These are phyloP conservation scores for Neurospora africana DNA, from an alignment of 495 filamentous ascomycete species.

Conservation along the genomic window DNA sequence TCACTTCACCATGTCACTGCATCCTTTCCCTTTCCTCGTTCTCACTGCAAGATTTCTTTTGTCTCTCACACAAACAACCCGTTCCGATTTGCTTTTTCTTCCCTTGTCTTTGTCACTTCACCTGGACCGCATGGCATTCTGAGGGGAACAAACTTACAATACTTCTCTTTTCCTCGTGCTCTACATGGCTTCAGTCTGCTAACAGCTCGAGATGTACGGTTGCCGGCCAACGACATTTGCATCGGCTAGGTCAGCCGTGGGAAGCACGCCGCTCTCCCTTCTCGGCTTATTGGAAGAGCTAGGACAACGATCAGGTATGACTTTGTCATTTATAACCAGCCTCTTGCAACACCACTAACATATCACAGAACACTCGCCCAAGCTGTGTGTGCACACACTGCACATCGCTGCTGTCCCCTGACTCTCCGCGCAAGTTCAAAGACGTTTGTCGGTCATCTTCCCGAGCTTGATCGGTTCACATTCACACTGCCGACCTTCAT, in stretches of 20 bases:
- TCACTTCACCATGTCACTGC: not conserved
- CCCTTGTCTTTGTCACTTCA: not conserved
- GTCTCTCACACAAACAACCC: not conserved
- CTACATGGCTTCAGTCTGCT: not conserved
- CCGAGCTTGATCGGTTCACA: not conserved
- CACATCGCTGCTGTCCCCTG: not conserved
- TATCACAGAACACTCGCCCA: not conserved
- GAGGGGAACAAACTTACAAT: not conserved
- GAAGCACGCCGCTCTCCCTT: not conserved
- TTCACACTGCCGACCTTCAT: not conserved
- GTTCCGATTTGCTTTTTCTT: not conserved
- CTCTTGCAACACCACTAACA: not conserved
- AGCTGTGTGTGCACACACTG: not conserved
- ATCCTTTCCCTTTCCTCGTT: not conserved
- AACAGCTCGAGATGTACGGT: not conserved
- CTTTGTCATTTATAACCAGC: too few relatives aligned
- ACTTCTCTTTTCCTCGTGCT: not conserved
- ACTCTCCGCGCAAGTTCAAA: not conserved
- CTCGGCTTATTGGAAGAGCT: not conserved
- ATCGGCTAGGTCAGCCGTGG: not conserved
- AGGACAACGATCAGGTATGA: too few relatives aligned
- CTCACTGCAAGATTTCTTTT: not conserved
- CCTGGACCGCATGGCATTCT: not conserved
- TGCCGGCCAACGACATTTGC: not conserved
- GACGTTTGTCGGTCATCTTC: not conserved